Conservation (phyloP, 805 yeast genomes). For the Pichia insulana region DNA sequence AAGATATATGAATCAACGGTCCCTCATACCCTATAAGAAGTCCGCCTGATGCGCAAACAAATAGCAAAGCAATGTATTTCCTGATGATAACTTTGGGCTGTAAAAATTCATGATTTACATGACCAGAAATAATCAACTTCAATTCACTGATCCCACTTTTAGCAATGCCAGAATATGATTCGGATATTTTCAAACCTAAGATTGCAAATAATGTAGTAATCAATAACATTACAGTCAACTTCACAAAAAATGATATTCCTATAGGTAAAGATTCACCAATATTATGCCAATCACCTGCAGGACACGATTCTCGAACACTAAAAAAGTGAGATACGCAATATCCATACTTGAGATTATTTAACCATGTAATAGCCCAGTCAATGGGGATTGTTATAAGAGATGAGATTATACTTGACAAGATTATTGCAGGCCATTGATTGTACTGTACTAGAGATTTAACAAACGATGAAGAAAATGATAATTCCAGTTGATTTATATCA, state of each 20-base stretch:
- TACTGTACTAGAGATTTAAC: conserved; percentile 3
- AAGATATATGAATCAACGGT: conserved; percentile 73
- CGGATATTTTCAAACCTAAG: conserved; percentile 28
- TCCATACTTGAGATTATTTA: conserved; percentile 47
- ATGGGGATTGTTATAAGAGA: conserved; percentile 42
- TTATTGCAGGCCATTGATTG: conserved; percentile 39
- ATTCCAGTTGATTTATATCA: conserved; percentile 3
- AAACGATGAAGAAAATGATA: not conserved
- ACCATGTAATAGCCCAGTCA: conserved; percentile 41
- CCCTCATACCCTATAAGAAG: conserved; percentile 84
- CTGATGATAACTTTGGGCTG: conserved; percentile 41
- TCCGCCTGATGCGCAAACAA: conserved; percentile 62
- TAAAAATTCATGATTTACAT: conserved; percentile 44
- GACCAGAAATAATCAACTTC: conserved; percentile 59
- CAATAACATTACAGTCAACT: conserved; percentile 25
- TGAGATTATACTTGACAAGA: conserved; percentile 35
- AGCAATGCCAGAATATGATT: conserved; percentile 30
- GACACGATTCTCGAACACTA: conserved; percentile 27
- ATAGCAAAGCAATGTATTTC: conserved; percentile 49
- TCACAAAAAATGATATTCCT: not conserved
- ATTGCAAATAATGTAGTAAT: conserved; percentile 33
- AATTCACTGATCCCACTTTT: conserved; percentile 70
- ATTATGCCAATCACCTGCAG: conserved; percentile 18
- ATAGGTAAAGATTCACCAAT: conserved; percentile 26
- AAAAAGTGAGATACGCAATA: conserved; percentile 32